A percentile compares a stretch with the other conserved stretches of the same genome.
Evolutionary conservation across 176 grass and related monocot species (phyloP).

Genomic region (Pharus latifolius): DNA sequence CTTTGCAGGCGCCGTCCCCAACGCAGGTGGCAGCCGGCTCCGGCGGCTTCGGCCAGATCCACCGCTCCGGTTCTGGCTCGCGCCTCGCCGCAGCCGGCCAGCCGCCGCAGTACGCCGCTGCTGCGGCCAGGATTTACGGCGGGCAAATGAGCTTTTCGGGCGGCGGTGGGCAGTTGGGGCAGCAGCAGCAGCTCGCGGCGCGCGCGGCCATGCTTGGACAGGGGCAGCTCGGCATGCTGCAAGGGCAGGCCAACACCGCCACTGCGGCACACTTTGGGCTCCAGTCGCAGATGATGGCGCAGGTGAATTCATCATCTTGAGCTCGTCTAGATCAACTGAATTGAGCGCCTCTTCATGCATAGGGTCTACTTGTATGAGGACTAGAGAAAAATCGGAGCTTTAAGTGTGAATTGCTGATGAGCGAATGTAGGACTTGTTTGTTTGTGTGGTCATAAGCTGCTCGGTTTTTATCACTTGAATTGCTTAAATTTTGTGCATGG

Average conservation of each 20-base stretch:
- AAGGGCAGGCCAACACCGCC: conserved; percentile 45
- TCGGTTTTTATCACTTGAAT: neutral
- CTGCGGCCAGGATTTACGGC: conserved; percentile 63
- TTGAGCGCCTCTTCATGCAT: neutral
- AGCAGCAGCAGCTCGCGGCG: conserved; percentile 55
- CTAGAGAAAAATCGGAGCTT: neutral
- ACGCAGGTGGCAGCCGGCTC: conserved; percentile 29
- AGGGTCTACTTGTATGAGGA: neutral
- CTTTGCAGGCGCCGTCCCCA: conserved; percentile 59
- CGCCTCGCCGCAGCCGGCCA: conserved; percentile 28
- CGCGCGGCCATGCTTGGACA: conserved; percentile 67
- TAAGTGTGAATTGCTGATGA: neutral
- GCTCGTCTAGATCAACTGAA: neutral
- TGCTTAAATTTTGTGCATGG: neutral
- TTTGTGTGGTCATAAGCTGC: neutral
- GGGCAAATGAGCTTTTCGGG: conserved; percentile 84
- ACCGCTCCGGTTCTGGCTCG: conserved; percentile 35
- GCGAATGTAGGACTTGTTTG: neutral
- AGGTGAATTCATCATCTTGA: conserved; percentile 34
- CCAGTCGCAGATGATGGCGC: conserved; percentile 69
- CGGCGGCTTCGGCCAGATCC: conserved; percentile 35
- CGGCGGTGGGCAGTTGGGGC: conserved; percentile 28
- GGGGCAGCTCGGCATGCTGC: conserved; percentile 57
- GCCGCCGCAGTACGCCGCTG: conserved; percentile 46
- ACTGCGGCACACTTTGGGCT: conserved; percentile 58